Percentiles rank a stretch among this genome's conserved stretches.
Evolutionary conservation across 257 asterid species (phyloP).

Genomic region (Salvia hispanica): DNA sequence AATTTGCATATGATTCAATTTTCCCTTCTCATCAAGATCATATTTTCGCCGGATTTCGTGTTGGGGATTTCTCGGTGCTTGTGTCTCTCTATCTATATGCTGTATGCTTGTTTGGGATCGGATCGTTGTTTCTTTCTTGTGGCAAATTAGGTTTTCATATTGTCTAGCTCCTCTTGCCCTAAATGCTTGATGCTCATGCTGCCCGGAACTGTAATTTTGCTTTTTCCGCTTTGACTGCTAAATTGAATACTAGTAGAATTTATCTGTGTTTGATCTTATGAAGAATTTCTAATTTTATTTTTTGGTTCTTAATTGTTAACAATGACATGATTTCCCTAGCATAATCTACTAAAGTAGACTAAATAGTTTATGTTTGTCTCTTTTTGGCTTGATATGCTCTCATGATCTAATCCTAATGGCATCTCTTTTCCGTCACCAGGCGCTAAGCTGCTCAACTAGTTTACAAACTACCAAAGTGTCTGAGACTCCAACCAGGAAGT

Average conservation of each 20-base stretch:
- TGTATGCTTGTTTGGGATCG: slow-evolving; percentile 16
- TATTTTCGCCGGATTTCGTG: neutral
- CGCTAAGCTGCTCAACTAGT: slow-evolving; percentile 69
- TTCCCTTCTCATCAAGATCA: neutral
- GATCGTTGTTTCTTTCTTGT: neutral
- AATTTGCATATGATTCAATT: too few relatives aligned
- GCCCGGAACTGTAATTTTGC: slow-evolving; percentile 18
- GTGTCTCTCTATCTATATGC: neutral
- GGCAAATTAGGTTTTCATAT: slow-evolving; percentile 29
- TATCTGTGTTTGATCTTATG: neutral
- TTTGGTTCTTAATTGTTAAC: neutral
- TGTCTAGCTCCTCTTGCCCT: neutral
- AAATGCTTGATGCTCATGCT: slow-evolving; percentile 2
- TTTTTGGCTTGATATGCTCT: slow-evolving; percentile 7
- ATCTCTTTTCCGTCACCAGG: slow-evolving; percentile 46
- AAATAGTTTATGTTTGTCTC: neutral
- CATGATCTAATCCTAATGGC: slow-evolving; percentile 6
- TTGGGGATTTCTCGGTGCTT: neutral
- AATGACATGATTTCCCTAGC: neutral
- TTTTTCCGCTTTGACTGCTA: neutral
- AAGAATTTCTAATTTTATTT: neutral
- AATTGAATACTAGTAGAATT: slow-evolving; percentile 1
- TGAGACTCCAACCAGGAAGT: slow-evolving; percentile 46
- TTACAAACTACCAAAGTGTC: slow-evolving; percentile 39
- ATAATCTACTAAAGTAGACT: neutral